Base-by-base conservation (phyloP, 2,329 filamentous ascomycete genomes). In the Apiospora pterosperma region DNA sequence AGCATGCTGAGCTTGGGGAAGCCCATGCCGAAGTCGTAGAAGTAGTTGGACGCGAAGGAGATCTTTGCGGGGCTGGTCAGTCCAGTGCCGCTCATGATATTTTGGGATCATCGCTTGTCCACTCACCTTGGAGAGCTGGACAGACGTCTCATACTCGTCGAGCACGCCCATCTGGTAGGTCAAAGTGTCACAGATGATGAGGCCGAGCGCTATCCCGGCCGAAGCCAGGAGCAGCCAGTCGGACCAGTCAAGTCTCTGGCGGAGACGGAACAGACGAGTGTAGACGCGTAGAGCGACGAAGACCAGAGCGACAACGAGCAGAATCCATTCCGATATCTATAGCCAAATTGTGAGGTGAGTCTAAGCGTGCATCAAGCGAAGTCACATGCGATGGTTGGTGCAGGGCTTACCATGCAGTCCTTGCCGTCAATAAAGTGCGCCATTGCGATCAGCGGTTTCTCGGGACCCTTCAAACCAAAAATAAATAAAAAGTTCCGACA, bases 1-100 rank as follows among this genome's bases (percentile, higher is more conserved):
- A 77, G 25, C 75, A 77, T 77, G 65, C 74, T 76, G 65, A 77
- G 67, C 62, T 77, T 77, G 4, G 75, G 75, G 36, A 76, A 76
- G 0, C 74, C 75, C 75, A 77, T 77, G 6, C 75, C 75, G 3
- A 77, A 72, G 59, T 77, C 75, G 67, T 77, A 77, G 44, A 77
- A 77, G 64, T 77, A 77, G 67, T 77, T 77, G 42, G 75, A 77
- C 0, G 75, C 71, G 21, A 77, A 77, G 1, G 73, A 75, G 36
- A 77, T 76, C 74, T 75, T 12, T 16, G 5, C 12, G 11, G 4
- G 19, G 34, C 19, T 36, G 36, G 34, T 60, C 7, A 59, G 55
- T 6, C 16, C 16, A 34, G 5, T n/a, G 16, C 25, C 28, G 16
- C 34, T 25, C 55, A 19, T 36, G 31, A 38, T 19, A 12, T 23